Percentiles rank a stretch among this genome's conserved stretches.
Conservation (phyloP, 768 basidiomycete species). For the Lactifluus echinatus region DNA sequence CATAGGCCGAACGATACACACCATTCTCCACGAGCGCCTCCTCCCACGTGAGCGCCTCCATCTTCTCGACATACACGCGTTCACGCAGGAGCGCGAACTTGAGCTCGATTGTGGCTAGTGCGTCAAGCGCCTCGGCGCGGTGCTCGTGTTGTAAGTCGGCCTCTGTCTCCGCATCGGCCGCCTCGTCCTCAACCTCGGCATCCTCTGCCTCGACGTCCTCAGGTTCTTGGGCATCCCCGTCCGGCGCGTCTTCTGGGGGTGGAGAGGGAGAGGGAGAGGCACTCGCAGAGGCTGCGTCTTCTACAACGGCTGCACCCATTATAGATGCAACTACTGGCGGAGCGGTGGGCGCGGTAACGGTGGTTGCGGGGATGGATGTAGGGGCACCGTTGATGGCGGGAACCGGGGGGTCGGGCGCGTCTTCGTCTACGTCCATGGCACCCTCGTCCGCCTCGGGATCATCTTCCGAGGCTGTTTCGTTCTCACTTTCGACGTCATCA, state of each 20-base stretch:
- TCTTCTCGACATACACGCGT: conserved; percentile 85
- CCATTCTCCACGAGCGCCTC: conserved; percentile 72
- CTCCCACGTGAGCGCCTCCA: conserved; percentile 86
- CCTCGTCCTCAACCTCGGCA: conserved; percentile 24
- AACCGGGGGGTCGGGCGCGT: conserved; percentile 11
- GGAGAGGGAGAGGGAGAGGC: conserved; percentile 15
- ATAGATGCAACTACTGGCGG: conserved; percentile 11
- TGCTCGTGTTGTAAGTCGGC: conserved; percentile 73
- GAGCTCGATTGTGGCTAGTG: conserved; percentile 83
- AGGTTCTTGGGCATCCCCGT: conserved; percentile 20
- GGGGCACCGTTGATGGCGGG: conserved; percentile 10
- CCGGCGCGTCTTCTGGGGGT: conserved; percentile 17
- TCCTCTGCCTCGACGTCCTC: conserved; percentile 24
- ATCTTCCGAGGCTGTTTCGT: conserved; percentile 23
- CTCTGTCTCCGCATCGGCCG: conserved; percentile 36
- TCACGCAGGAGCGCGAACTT: conserved; percentile 86
- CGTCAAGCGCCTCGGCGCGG: conserved; percentile 81
- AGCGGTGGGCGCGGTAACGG: conserved; percentile 1
- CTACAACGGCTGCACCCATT: conserved; percentile 1
- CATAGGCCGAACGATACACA: conserved; percentile 30
- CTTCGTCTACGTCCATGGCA: conserved; percentile 29
- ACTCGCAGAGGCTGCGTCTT: conserved; percentile 10
- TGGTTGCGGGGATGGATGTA: conserved; percentile 22
- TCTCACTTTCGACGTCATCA: conserved; percentile 21
- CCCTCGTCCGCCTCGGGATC: conserved; percentile 20